Percentiles rank a stretch among this genome's conserved stretches.
These are phyloP conservation scores for Nectriaceae sp. DNA, from an alignment of 2,329 filamentous ascomycete species.

Conservation along the genomic window DNA sequence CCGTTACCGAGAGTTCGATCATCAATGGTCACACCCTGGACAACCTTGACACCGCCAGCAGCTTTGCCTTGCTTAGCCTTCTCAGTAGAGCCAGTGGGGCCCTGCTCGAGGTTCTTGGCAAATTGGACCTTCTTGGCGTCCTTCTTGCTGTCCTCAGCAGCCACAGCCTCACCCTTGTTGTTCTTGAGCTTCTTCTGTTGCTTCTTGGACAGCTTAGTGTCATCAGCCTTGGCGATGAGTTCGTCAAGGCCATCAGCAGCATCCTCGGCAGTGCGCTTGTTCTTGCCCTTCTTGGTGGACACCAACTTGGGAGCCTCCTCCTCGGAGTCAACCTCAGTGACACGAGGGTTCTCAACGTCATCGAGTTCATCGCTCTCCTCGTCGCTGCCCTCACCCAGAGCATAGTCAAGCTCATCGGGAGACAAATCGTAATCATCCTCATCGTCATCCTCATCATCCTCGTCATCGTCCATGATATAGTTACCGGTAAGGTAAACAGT, in stretches of 20 bases:
- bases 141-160: conserved; percentile 61
- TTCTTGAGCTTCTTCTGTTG: conserved; percentile 98
- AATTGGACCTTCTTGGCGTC: conserved; percentile 93
- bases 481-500: conserved; percentile 92
- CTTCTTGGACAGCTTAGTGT: conserved; percentile 88
- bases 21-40: conserved; percentile 89
- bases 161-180: conserved; percentile 88
- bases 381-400: conserved; percentile 71
- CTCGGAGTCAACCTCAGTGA: conserved; percentile 78
- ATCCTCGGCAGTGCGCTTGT: conserved; percentile 87
- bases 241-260: conserved; percentile 73
- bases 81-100: conserved; percentile 73
- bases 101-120: conserved; percentile 97
- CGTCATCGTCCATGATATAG: conserved; percentile 77
- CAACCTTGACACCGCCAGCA: conserved; percentile 70
- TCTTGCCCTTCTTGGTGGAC: conserved; percentile 72
- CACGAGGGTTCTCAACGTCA: conserved; percentile 73
- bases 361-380: conserved; percentile 78
- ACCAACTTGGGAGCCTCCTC: conserved; percentile 69
- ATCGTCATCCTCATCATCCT: conserved; percentile 63
- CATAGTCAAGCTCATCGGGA: conserved; percentile 76
- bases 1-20: conserved; percentile 92
- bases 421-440: conserved; percentile 80
- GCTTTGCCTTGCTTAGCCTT: conserved; percentile 41
- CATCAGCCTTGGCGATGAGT: conserved; percentile 76